A percentile compares a stretch with the other conserved stretches of the same genome.
Evolutionary conservation across 306 rosid genomes (phyloP).

Genomic region (Urtica urens): DNA sequence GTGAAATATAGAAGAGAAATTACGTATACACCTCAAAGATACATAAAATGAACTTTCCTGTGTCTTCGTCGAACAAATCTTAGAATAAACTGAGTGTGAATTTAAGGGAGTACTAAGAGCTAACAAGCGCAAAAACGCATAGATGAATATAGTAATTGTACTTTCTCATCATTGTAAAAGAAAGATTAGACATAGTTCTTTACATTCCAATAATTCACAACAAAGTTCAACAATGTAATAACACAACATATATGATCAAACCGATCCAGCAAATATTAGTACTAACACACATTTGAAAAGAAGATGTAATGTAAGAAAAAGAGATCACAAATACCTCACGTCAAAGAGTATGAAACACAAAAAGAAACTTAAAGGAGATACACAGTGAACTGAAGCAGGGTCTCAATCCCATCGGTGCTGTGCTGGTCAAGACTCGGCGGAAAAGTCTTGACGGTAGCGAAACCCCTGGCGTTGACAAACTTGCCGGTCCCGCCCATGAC

Average conservation of each 20-base stretch:
- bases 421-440: conserved; percentile 33
- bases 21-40: too few species aligned
- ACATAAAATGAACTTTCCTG: too few species aligned
- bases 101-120: too few species aligned
- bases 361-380: conserved; percentile 27
- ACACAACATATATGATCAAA: neutral
- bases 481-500: conserved; percentile 82
- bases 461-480: conserved; percentile 53
- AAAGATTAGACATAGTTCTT: neutral
- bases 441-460: conserved; percentile 46
- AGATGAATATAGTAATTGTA: too few species aligned
- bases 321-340: neutral
- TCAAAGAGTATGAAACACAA: neutral
- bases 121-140: too few species aligned
- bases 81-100: too few species aligned
- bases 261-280: neutral
- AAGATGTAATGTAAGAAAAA: neutral
- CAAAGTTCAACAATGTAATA: neutral
- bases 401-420: conserved; percentile 44
- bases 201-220: neutral
- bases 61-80: too few species aligned
- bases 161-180: too few species aligned
- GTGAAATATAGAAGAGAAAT: too few species aligned
- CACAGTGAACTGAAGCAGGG: conserved; percentile 46
- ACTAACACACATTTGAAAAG: neutral